phyloP scores from a whole-genome alignment of 495 filamentous ascomycete genomes.

The Cetradonia linearis region DNA sequence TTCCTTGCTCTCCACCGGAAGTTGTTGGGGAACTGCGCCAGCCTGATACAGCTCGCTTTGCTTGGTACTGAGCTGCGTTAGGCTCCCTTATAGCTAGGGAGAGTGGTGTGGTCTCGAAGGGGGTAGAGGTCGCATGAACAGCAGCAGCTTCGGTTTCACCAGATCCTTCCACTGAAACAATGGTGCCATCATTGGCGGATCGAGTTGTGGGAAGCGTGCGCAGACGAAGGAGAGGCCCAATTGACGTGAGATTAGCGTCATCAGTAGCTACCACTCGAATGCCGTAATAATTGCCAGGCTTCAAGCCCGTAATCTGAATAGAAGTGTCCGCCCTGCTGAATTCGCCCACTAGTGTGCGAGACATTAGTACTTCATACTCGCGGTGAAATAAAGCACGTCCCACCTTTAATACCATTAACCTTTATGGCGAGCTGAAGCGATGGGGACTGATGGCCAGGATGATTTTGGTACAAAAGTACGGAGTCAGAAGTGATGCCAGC shows the following conservation, averaged over 20 bases:
- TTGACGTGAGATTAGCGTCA: slow-evolving; percentile 79
- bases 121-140: slow-evolving; percentile 38
- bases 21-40: slow-evolving; percentile 69
- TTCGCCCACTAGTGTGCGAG: slow-evolving; percentile 58
- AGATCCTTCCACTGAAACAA: slow-evolving; percentile 34
- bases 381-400: slow-evolving; percentile 20
- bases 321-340: slow-evolving; percentile 76
- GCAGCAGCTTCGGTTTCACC: slow-evolving; percentile 47
- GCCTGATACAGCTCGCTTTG: slow-evolving; percentile 56
- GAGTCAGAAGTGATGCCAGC: slow-evolving; percentile 79
- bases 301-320: slow-evolving; percentile 75
- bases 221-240: slow-evolving; percentile 73
- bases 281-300: slow-evolving; percentile 80
- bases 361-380: slow-evolving; percentile 18
- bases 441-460: slow-evolving; percentile 63
- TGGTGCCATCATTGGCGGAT: slow-evolving; percentile 41
- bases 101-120: slow-evolving; percentile 19
- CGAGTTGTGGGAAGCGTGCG: slow-evolving; percentile 51
- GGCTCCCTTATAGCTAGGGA: slow-evolving; percentile 50
- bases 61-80: slow-evolving; percentile 44
- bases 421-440: slow-evolving; percentile 83
- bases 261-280: slow-evolving; percentile 85
- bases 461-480: slow-evolving; percentile 85
- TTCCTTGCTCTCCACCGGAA: slow-evolving; percentile 44
- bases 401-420: slow-evolving; percentile 86